Evolutionary conservation across 2,329 filamentous ascomycete species (phyloP), one percentile per base, ranked within the genome.

Genomic region (Endoconidiophora polonica): DNA sequence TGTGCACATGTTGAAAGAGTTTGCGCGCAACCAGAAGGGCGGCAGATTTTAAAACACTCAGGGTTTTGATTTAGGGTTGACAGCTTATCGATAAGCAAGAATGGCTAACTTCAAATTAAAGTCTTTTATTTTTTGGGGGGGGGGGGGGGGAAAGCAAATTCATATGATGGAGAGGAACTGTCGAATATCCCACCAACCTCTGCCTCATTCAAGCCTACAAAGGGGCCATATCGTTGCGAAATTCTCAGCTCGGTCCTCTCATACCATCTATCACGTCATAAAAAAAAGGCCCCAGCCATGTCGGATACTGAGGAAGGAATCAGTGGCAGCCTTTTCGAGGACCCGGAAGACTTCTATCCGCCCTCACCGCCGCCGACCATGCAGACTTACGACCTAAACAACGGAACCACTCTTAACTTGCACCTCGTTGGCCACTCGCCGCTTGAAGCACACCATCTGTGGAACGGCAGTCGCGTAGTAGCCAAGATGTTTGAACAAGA

Each of bases 381-480:
- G 54, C 78, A 83, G 55, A 73, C 77, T 41, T 83, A 93, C 68
- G 76, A 71, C 20, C 74, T 90, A 61, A 67, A 76, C 51, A 77
- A 74, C 36, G 84, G 83, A 54, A 62, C 77, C 55, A 68, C 69
- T 24, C 67, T 93, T 56, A 76, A 69, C 46, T 74, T 94, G 55
- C 77, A 84, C 58, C 76, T 95, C 66, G 85, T 94, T 42, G 88
- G 88, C 54, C 80, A 85, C 64, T 90, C 84, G 68, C 85, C 87
- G 22, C 75, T 93, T 12, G 94, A 93, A 76, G 88, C 86, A 14
- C 86, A 95, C 64, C 74, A 84, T 56, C 74, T 95, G 26, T 96
- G 90, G 90, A 93, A 95, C 63, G 88, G 86, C 54, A 81, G 82
- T 54, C 81, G 84, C 55, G 77, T 85, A 38, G 74, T 90, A 45